These are phyloP conservation scores for Fusarium pilosicola DNA, from an alignment of 2,329 filamentous ascomycete genomes.

Conservation along the genomic window DNA sequence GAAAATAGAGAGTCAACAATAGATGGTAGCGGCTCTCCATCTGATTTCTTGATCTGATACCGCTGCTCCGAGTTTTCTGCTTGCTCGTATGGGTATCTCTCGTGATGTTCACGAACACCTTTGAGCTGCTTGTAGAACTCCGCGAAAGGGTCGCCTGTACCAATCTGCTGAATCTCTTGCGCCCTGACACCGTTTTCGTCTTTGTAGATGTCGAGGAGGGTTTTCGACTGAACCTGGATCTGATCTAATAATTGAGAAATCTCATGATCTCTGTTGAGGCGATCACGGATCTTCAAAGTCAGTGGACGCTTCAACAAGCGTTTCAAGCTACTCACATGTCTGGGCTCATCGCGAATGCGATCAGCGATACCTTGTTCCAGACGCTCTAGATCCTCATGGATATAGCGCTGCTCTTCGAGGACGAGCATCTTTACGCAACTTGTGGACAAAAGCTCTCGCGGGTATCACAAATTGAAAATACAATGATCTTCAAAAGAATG, in stretches of 20 bases:
- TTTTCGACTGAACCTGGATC: slow-evolving; percentile 85
- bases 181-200: slow-evolving; percentile 77
- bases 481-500: background rate
- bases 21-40: slow-evolving; percentile 70
- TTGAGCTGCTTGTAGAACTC: slow-evolving; percentile 89
- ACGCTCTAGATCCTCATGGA: slow-evolving; percentile 96
- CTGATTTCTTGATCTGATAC: slow-evolving; percentile 77
- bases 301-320: slow-evolving; percentile 20
- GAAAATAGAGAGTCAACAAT: slow-evolving; percentile 93
- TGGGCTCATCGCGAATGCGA: slow-evolving; percentile 87
- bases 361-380: slow-evolving; percentile 94
- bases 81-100: slow-evolving; percentile 90
- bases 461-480: background rate
- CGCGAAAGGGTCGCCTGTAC: slow-evolving; percentile 86
- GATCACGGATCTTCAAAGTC: slow-evolving; percentile 78
- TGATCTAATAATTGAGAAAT: slow-evolving; percentile 86
- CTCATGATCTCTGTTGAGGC: slow-evolving; percentile 91
- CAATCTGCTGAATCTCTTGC: slow-evolving; percentile 85
- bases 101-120: slow-evolving; percentile 87
- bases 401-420: slow-evolving; percentile 90
- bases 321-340: slow-evolving; percentile 70
- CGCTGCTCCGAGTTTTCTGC: slow-evolving; percentile 94
- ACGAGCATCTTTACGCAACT: slow-evolving; percentile 71
- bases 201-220: slow-evolving; percentile 84
- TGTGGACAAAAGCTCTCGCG: background rate